Conservation (phyloP, 208 protist genomes). For the Leishmania aethiopica region DNA sequence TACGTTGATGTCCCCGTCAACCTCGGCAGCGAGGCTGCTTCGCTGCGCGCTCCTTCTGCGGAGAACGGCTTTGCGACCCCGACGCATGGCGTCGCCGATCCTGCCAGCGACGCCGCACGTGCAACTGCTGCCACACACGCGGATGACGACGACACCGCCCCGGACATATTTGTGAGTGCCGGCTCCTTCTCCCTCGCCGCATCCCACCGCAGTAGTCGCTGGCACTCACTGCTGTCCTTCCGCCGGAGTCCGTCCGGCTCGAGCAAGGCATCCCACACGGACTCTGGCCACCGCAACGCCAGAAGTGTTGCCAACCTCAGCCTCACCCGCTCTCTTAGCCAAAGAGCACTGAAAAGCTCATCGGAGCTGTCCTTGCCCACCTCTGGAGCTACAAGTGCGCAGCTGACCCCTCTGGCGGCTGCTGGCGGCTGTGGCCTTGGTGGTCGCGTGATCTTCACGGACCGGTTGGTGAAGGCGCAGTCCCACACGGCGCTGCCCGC, state of each 20-base stretch:
- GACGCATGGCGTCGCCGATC: too few species aligned
- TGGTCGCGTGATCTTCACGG: slow-evolving; percentile 23
- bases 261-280: not conserved
- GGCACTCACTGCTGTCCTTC: not conserved
- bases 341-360: not conserved
- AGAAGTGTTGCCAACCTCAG: not conserved
- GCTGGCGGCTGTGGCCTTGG: not conserved
- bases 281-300: not conserved
- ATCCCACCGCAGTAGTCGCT: not conserved
- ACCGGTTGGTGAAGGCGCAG: slow-evolving; percentile 18
- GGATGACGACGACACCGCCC: not conserved
- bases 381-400: not conserved
- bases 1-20: slow-evolving; percentile 2
- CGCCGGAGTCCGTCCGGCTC: not conserved
- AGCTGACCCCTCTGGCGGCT: not conserved
- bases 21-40: not conserved
- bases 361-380: not conserved
- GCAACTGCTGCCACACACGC: not conserved
- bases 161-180: slow-evolving; percentile 6
- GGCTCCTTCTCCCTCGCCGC: slow-evolving; percentile 1
- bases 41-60: too few species aligned
- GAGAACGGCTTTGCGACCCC: not conserved
- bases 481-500: slow-evolving; percentile 17
- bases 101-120: not conserved
- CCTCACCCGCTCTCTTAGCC: not conserved